Base-by-base conservation (phyloP, 306 rosid species). In the Oemleria cerasiformis region DNA sequence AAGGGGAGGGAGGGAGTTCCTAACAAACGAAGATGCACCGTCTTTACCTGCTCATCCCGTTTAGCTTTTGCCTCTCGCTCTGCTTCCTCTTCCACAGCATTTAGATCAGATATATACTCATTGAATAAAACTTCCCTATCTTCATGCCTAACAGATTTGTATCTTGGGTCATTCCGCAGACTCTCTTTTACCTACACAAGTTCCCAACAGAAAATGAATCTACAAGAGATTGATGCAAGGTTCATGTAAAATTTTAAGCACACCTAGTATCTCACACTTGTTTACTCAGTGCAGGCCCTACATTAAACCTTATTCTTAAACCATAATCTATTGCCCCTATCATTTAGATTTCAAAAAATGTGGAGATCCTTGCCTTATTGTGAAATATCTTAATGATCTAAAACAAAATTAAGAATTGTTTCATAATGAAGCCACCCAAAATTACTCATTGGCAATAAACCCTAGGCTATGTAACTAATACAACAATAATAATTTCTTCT, bases 1-100 rank as follows among this genome's bases (percentile, higher is more conserved):
- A 57, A 20, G 48, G 20, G 9, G 23, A 38, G 30, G 36, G 51
- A 43, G n/a, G 15, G 60, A 40, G 41, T 15, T 40, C 62, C 41
- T 41, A 57, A 47, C 16, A 50, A 23, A 13, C 13, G 55, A 36
- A 68, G 49, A 62, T 39, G 41, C 67, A 74, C 57, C 45, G 42
- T 19, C 45, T 62, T 13, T 77, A 94, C 99, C 97, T 91, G 97
- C 91, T 94, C 99, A 38, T 86, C 95, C 86, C 86, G 79, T 83
- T 80, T 91, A 44, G 95, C 86, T 86, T 87, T 94, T 73, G 83
- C 87, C 76, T 87, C 95, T 73, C 86, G 77, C 71, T 89, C 94
- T 65, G 83, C 87, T 75, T 87, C 91, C 71, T 83, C 86, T 73
- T 88, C 92, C 72, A 73, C 84, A 75, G 97, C 96, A 80, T 85